These are phyloP conservation scores for Kodamaea nitidulidarum DNA, from an alignment of 805 yeast species.

Conservation along the genomic window DNA sequence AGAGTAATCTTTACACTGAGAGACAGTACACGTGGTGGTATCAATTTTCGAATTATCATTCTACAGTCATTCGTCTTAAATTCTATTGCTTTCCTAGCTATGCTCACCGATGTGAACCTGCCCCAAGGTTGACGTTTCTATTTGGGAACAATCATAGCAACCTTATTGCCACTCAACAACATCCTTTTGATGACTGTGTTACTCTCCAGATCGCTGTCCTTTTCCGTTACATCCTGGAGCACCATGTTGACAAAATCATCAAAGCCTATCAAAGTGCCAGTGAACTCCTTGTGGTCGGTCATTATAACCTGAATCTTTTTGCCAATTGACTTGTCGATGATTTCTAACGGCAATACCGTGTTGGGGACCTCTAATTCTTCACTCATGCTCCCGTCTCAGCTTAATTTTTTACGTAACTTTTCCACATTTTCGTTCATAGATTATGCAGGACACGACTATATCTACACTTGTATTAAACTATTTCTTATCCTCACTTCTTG, in stretches of 20 bases:
- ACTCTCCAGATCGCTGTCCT: conserved; percentile 40
- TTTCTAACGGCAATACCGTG: conserved; percentile 65
- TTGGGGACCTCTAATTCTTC: conserved; percentile 9
- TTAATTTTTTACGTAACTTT: conserved; percentile 2
- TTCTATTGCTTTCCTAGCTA: no score
- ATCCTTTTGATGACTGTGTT: conserved; percentile 50
- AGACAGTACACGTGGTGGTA: no score
- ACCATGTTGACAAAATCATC: conserved; percentile 95
- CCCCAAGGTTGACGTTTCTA: background rate
- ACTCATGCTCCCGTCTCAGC: conserved; percentile 5
- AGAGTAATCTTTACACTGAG: no score
- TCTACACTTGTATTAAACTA: conserved; percentile 3
- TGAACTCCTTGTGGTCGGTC: conserved; percentile 64
- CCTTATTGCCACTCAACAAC: conserved; percentile 67
- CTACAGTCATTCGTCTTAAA: no score
- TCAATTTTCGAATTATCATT: no score
- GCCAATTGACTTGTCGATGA: conserved; percentile 84
- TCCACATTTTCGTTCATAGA: background rate
- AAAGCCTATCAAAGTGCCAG: conserved; percentile 87
- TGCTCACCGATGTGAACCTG: no score
- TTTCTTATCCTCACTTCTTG: conserved; percentile 4
- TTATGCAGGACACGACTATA: conserved; percentile 6
- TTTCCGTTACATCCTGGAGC: conserved; percentile 72
- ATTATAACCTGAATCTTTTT: conserved; percentile 71
- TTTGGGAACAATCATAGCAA: conserved; percentile 52